phyloP scores from a whole-genome alignment of 176 grass and related monocot genomes.

The Triticum turgidum region DNA sequence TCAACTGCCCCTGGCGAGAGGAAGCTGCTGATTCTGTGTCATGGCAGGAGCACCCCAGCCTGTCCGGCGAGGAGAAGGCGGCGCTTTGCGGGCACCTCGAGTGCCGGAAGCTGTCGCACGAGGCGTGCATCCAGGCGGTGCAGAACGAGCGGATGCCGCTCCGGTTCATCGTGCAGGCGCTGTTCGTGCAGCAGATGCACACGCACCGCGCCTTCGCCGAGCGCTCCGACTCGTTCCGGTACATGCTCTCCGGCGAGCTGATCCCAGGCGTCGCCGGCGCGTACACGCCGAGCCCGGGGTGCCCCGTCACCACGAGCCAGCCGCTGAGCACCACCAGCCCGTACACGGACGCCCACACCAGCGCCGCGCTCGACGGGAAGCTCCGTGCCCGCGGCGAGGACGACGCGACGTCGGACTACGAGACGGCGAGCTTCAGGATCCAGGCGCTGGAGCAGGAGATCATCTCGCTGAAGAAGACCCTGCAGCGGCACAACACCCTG shows the following conservation, averaged over 20 bases:
- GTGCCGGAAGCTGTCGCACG: constrained; percentile 80
- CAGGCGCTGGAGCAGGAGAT: constrained; percentile 85
- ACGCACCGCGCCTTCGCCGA: constrained; percentile 71
- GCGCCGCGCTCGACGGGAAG: constrained; percentile 20
- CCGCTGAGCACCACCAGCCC: constrained; percentile 45
- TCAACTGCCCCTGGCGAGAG: neutral
- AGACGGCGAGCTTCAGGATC: constrained; percentile 80
- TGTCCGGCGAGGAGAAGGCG: constrained; percentile 63
- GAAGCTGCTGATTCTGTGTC: neutral
- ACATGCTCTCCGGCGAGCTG: constrained; percentile 47
- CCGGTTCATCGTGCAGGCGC: constrained; percentile 86
- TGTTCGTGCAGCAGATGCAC: constrained; percentile 92
- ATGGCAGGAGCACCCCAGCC: constrained; percentile 47
- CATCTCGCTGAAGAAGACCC: constrained; percentile 66
- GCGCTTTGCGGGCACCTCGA: constrained; percentile 59
- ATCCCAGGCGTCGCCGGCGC: constrained; percentile 29
- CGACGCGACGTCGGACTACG: constrained; percentile 47
- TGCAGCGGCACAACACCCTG: constrained; percentile 53
- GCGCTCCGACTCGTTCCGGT: constrained; percentile 87
- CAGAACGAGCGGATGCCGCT: constrained; percentile 93
- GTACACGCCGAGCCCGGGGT: constrained; percentile 58
- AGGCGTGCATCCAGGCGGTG: constrained; percentile 77
- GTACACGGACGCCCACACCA: constrained; percentile 23
- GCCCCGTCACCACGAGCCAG: constrained; percentile 48
- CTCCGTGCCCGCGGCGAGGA: constrained; percentile 19